Evolutionary conservation across 441 rosid species (phyloP), one percentile per base, ranked within the genome.

Genomic region (Lagerstroemia fauriei): DNA sequence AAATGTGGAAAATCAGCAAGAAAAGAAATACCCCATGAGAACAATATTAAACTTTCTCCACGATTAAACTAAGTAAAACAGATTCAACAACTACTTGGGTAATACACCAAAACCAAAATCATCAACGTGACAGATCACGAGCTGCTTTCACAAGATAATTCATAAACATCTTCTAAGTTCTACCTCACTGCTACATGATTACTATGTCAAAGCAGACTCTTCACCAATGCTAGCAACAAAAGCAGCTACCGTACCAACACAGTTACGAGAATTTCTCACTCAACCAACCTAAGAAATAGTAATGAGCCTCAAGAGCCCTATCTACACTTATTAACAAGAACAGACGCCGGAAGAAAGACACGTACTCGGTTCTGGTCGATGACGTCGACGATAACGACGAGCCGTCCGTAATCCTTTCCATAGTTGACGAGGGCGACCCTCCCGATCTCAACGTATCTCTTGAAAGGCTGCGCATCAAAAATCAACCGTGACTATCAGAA

Each of bases 381-480:
- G 22, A 75, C 59, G 14, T 75, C 77, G 77, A 75, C 77, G 38
- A 75, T 75, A 9, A 75, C 77, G 38, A 75, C 77, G 41, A 75
- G 77, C 77, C 61, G 24, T 31, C 77, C 77, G 38, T 75, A 75
- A 16, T 75, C 77, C 38, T 75, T 75, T 24, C 77, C 77, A 61
- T 75, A 75, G 77, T 75, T 75, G 57, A 75, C 77, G 38, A 75
- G 77, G 34, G 77, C 77, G 24, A 75, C 77, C 77, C 77, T 47
- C 38, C 77, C 77, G 59, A 75, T 75, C 77, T 75, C 77, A 27
- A 75, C 61, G 77, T 14, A 75, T 20, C 77, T 47, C 77, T 75
- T 75, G 77, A 75, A 75, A 46, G 77, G 77, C 77, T 75, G 77
- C 57, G 61, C 24, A 50, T 29, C 31, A 29, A n/a, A 75, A 75